Conservation (phyloP, 805 yeast genomes). For the Myxozyma mucilagina region DNA sequence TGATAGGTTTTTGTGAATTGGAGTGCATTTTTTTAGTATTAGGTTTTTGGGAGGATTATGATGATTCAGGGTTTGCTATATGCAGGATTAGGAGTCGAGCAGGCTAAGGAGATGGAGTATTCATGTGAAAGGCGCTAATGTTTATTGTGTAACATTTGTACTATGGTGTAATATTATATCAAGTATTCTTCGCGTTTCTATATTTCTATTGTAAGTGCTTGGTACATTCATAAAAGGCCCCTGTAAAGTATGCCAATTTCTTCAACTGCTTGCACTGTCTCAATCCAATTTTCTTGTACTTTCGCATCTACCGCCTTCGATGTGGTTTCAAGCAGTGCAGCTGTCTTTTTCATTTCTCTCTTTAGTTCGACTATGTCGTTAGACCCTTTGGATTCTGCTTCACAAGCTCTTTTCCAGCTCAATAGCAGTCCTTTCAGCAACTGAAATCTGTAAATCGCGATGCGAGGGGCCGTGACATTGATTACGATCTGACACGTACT, state of each 20-base stretch:
- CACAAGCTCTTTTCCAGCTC: constrained; percentile 20
- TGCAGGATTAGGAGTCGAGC: neutral
- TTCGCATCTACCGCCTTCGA: neutral
- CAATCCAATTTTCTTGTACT: neutral
- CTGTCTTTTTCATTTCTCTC: constrained; percentile 1
- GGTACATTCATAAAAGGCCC: neutral
- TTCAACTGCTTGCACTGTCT: neutral
- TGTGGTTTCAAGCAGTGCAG: neutral
- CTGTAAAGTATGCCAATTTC: neutral
- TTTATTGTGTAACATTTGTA: neutral
- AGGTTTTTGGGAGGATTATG: constrained; percentile 2
- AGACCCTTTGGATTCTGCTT: neutral
- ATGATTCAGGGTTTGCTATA: neutral
- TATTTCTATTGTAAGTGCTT: neutral
- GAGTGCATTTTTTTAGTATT: neutral
- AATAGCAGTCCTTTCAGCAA: constrained; percentile 22
- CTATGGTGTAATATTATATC: neutral
- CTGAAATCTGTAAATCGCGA: constrained; percentile 10
- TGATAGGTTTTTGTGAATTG: neutral
- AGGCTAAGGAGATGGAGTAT: neutral
- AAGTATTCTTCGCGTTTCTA: neutral
- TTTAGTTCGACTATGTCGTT: neutral
- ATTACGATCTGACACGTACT: constrained; percentile 12
- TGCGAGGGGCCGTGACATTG: constrained; percentile 1
- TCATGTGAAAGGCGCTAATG: neutral